Conservation (phyloP, 768 basidiomycete genomes). For the Coprinellus aureogranulatus region DNA sequence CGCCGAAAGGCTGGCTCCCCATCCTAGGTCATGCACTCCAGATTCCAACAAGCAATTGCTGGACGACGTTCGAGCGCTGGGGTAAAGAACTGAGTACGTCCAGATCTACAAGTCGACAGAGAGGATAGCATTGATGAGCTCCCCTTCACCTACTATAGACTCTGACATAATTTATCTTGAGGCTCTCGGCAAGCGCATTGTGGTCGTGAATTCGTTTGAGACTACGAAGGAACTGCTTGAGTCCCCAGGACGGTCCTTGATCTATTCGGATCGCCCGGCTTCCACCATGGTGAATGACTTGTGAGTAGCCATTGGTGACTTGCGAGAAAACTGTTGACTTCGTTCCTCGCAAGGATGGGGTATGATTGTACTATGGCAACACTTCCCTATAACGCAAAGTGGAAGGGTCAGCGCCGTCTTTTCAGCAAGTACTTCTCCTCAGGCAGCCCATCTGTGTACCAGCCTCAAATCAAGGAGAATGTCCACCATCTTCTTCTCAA, state of each 20-base stretch:
- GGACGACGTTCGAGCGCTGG: background rate
- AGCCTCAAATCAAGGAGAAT: background rate
- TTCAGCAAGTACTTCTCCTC: conserved; percentile 3
- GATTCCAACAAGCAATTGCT: background rate
- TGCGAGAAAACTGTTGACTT: background rate
- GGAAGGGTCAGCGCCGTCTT: conserved; percentile 5
- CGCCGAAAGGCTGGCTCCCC: background rate
- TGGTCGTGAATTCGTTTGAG: conserved; percentile 39
- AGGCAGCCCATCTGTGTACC: background rate
- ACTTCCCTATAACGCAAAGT: background rate
- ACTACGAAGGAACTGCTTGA: conserved; percentile 54
- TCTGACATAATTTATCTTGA: conserved; percentile 50
- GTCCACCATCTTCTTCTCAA: background rate
- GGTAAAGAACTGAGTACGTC: conserved; percentile 1
- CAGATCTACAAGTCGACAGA: no score
- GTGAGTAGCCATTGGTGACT: no score
- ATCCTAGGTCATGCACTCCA: conserved; percentile 1
- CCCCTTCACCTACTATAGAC: background rate
- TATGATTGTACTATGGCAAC: conserved; percentile 4
- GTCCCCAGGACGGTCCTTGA: conserved; percentile 47
- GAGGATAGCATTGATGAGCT: background rate
- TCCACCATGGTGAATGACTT: conserved; percentile 2
- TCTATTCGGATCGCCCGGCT: conserved; percentile 47
- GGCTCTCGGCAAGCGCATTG: conserved; percentile 43
- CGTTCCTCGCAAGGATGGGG: background rate